Percentiles rank a stretch among this genome's conserved stretches.
phyloP scores from a whole-genome alignment of 768 basidiomycete species.

The Sporobolomyces phaffii region DNA sequence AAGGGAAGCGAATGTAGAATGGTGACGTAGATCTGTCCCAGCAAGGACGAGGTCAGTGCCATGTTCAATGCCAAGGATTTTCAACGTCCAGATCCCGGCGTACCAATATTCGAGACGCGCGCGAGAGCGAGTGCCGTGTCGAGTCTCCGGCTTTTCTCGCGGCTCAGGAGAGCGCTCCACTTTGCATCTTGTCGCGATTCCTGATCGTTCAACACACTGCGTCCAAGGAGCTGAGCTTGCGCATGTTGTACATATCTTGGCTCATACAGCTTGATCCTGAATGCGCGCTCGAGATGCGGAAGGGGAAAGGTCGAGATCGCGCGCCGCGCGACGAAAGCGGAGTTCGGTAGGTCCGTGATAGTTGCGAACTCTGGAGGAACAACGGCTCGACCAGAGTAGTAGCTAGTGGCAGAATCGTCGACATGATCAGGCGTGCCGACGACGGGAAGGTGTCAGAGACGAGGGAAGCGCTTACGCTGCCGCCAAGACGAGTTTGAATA shows the following conservation, averaged over 20 bases:
- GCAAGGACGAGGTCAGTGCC: neutral
- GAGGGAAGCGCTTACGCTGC: constrained; percentile 6
- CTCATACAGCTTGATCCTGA: constrained; percentile 13
- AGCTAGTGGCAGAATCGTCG: neutral
- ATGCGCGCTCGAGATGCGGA: constrained; percentile 3
- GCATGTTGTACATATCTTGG: constrained; percentile 10
- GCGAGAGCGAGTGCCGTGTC: constrained; percentile 3
- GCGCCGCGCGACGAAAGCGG: neutral
- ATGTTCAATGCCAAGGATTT: neutral
- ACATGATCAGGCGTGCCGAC: too few relatives aligned
- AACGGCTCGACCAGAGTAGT: constrained; percentile 26
- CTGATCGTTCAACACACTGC: neutral
- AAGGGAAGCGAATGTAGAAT: constrained; percentile 5
- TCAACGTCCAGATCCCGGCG: neutral
- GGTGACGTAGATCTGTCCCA: constrained; percentile 6
- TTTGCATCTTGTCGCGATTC: neutral
- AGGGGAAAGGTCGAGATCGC: constrained; percentile 19
- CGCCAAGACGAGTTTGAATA: constrained; percentile 5
- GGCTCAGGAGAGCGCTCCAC: neutral
- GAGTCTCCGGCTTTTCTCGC: neutral
- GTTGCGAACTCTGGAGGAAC: neutral
- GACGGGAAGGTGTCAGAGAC: neutral
- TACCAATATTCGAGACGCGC: constrained; percentile 5
- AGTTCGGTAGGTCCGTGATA: constrained; percentile 3
- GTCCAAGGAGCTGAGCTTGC: neutral